A percentile compares a stretch with the other conserved stretches of the same genome.
Evolutionary conservation across 345 rosid species (phyloP).

Genomic region (Hevea brasiliensis): DNA sequence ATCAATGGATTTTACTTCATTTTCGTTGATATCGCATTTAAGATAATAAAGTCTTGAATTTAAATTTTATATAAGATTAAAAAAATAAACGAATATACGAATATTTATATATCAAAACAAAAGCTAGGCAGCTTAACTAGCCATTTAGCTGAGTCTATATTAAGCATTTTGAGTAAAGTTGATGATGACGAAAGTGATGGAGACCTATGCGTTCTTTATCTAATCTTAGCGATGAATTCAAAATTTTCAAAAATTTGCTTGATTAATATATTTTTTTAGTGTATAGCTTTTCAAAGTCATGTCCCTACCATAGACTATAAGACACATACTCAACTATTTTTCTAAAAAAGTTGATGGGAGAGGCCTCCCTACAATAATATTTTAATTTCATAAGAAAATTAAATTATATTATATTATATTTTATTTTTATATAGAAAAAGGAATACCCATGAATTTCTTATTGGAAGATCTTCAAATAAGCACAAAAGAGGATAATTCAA

Average conservation of each 20-base stretch:
- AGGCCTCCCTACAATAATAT: neutral
- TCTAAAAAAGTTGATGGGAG: neutral
- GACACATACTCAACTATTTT: neutral
- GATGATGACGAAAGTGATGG: slow-evolving; percentile 3
- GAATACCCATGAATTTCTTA: too few relatives aligned
- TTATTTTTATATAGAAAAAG: too few relatives aligned
- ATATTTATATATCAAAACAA: too few relatives aligned
- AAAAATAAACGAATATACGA: too few relatives aligned
- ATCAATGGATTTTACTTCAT: too few relatives aligned
- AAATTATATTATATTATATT: neutral
- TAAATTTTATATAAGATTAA: too few relatives aligned
- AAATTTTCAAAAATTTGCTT: neutral
- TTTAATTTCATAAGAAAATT: neutral
- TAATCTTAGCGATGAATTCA: neutral
- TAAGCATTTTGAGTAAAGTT: neutral
- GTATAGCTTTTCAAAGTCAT: slow-evolving; percentile 2
- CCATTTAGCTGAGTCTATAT: slow-evolving; percentile 7
- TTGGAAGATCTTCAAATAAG: too few relatives aligned
- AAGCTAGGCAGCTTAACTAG: neutral
- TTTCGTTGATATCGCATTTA: too few relatives aligned
- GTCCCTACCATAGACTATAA: slow-evolving; percentile 7
- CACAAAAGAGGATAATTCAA: too few relatives aligned
- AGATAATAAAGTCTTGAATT: too few relatives aligned
- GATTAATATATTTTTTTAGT: neutral
- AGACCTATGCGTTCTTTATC: slow-evolving; percentile 8